Percentiles rank a stretch among this genome's conserved stretches.
These are phyloP conservation scores for Ganoderma boninense DNA, from an alignment of 1,284 basidiomycete genomes.

Conservation along the genomic window DNA sequence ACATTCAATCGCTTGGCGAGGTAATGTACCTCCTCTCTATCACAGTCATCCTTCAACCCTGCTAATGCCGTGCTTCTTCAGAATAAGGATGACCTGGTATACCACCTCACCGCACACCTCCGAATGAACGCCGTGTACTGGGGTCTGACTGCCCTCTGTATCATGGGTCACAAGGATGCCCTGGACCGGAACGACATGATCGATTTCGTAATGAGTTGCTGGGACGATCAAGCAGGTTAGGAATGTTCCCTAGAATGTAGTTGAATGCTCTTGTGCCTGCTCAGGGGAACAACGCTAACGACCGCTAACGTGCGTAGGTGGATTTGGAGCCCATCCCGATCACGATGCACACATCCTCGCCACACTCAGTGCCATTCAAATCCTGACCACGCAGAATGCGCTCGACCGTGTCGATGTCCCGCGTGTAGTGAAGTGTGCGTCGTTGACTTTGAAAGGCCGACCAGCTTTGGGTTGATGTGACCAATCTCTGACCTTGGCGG, in stretches of 20 bases:
- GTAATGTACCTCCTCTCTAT: slow-evolving; percentile 20
- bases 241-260: slow-evolving; percentile 9
- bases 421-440: slow-evolving; percentile 80
- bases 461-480: slow-evolving; percentile 4
- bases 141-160: slow-evolving; percentile 88
- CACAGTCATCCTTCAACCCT: not conserved
- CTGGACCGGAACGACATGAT: slow-evolving; percentile 87
- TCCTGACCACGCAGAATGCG: slow-evolving; percentile 88
- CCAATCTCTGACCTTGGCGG: not conserved
- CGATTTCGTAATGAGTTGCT: slow-evolving; percentile 92
- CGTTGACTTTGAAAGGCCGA: not conserved
- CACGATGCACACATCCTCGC: slow-evolving; percentile 93
- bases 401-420: slow-evolving; percentile 75
- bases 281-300: slow-evolving; percentile 2
- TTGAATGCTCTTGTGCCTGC: not conserved
- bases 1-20: slow-evolving; percentile 44
- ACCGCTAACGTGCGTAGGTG: slow-evolving; percentile 60
- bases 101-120: slow-evolving; percentile 94
- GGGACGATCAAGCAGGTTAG: slow-evolving; percentile 87
- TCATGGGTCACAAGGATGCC: slow-evolving; percentile 83
- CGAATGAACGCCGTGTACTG: slow-evolving; percentile 98
- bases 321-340: slow-evolving; percentile 90
- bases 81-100: slow-evolving; percentile 89
- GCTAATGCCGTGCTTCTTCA: slow-evolving; percentile 39
- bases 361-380: slow-evolving; percentile 93